Percentiles rank a stretch among this genome's conserved stretches.
These are phyloP conservation scores for Irineochytrium annulatum DNA, from an alignment of 192 early-diverging fungal genomes.

Conservation along the genomic window DNA sequence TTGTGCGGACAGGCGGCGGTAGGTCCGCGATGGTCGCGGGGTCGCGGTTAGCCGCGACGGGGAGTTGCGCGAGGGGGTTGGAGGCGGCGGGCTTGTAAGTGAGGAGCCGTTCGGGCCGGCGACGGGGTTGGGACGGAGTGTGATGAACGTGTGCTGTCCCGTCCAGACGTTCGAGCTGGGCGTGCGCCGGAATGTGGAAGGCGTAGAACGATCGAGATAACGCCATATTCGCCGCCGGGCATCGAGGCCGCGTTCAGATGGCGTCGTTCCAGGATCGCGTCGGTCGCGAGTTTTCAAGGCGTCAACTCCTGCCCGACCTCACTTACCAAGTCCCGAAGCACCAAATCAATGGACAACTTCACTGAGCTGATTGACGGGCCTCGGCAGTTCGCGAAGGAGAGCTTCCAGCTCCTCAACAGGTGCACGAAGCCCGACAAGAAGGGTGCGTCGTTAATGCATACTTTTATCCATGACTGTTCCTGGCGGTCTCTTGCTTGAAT, in stretches of 20 bases:
- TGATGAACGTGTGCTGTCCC: conserved; percentile 40
- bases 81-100: conserved; percentile 16
- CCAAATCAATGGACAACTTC: conserved; percentile 54
- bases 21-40: neutral
- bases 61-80: no score
- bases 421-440: conserved; percentile 96
- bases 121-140: neutral
- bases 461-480: no score
- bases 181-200: conserved; percentile 36
- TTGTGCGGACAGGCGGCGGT: conserved; percentile 29
- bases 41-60: neutral
- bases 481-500: no score
- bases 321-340: no score
- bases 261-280: no score
- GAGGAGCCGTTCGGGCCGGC: neutral
- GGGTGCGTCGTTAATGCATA: no score
- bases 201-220: conserved; percentile 39
- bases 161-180: conserved; percentile 34
- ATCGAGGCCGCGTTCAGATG: no score
- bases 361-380: conserved; percentile 79
- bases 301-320: no score
- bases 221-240: no score
- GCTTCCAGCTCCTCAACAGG: conserved; percentile 83
- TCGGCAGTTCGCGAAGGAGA: conserved; percentile 89
- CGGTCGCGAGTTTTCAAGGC: no score